These are phyloP conservation scores for Endoconidiophora laricicola DNA, from an alignment of 2,329 filamentous ascomycete genomes.

Conservation along the genomic window DNA sequence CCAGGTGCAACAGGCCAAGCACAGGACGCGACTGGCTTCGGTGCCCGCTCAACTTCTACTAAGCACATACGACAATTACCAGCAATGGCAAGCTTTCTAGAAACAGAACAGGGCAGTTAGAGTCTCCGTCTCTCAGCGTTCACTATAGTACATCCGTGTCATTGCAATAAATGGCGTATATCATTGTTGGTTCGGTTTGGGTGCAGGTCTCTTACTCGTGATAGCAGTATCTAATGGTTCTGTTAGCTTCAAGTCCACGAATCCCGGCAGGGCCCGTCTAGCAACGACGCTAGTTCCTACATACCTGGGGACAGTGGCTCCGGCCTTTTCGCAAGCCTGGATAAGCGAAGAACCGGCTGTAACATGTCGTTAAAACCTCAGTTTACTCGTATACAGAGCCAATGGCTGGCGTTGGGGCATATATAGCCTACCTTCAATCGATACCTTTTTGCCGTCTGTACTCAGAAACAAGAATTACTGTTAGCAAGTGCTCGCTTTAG, in stretches of 20 bases:
- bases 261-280: constrained; percentile 6
- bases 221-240: constrained; percentile 68
- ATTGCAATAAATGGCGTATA: constrained; percentile 16
- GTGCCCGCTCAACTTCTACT: constrained; percentile 90
- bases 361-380: constrained; percentile 15
- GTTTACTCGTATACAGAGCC: not conserved
- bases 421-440: constrained; percentile 64
- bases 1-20: constrained; percentile 97
- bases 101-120: constrained; percentile 13
- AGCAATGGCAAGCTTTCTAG: constrained; percentile 91
- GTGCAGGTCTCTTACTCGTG: constrained; percentile 55
- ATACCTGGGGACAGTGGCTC: constrained; percentile 70
- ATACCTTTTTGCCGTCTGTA: constrained; percentile 91
- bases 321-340: constrained; percentile 97
- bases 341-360: constrained; percentile 91
- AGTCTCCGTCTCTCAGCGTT: not conserved
- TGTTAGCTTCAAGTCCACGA: constrained; percentile 7
- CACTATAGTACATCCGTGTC: not conserved
- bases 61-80: constrained; percentile 99
- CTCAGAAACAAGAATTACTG: not conserved
- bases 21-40: constrained; percentile 95
- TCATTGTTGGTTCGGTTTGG: constrained; percentile 13
- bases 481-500: constrained; percentile 19
- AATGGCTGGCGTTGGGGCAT: constrained; percentile 14
- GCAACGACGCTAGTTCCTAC: constrained; percentile 16